Evolutionary conservation across 306 rosid genomes (phyloP), one percentile per base, ranked within the genome.

Genomic region (Corylus heterophylla): DNA sequence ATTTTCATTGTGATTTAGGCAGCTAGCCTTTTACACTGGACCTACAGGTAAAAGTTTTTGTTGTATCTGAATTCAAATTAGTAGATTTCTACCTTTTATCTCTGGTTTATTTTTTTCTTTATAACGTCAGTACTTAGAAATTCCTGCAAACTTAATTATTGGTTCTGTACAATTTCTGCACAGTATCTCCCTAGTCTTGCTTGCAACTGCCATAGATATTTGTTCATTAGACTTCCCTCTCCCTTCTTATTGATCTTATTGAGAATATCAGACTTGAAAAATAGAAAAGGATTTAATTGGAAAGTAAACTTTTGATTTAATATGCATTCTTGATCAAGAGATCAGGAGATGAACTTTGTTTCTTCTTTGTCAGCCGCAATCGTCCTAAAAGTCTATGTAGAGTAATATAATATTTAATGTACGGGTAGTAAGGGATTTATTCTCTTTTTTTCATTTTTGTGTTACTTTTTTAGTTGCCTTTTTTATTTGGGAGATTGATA

Each of bases 11-110:
- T 82, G 54, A 31, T 77, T 42, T 63, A 93, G 98, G 97, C 97
- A 93, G 85, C 88, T 93, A 82, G 95, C 92, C n/a, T 91, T 91
- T 85, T 93, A 81, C 86, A 80, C 92, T 17, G 98, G 98, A 79
- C 87, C 91, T 48, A 89, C 93, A 54, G 98, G 98, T 93, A 82
- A 75, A 75, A 47, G 58, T 76, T 67, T 79, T 66, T 16, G n/a
- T 73, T 31, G 13, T 4, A 31, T 68, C 70, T 42, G 31, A 14
- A 4, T 69, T 69, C 51, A 37, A 17, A 54, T 54, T 55, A 35
- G 37, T 59, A 76, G 48, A 67, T 76, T 71, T 81, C 39, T 27
- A 0, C 45, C 2, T 17, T 42, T 17, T 42, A 4, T 42, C 12
- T 18, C 17, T 67, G 51, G 13, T 48, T n/a, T 7, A 0, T 39